Conservation (phyloP, 176 grass and related monocot genomes). For the Neostapfia colusana region DNA sequence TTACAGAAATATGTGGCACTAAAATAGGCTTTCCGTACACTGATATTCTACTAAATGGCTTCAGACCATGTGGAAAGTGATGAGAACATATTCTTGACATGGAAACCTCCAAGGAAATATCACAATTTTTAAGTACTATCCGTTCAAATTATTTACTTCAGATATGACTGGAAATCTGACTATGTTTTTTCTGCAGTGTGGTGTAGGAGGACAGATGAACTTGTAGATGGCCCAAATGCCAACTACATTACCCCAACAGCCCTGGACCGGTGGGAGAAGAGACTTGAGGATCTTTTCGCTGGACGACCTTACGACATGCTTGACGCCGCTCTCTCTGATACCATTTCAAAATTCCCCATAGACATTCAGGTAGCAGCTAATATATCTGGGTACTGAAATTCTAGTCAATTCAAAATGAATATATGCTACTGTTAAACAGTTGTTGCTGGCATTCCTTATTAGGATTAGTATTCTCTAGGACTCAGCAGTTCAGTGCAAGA, state of each 20-base stretch:
- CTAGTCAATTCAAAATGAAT: not conserved
- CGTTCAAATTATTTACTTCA: constrained; percentile 15
- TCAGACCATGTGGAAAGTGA: constrained; percentile 11
- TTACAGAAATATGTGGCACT: not conserved
- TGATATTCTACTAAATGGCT: constrained; percentile 12
- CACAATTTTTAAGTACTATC: not conserved
- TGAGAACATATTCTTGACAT: constrained; percentile 30
- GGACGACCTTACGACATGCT: constrained; percentile 94
- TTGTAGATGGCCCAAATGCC: constrained; percentile 89
- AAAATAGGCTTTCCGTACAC: not conserved
- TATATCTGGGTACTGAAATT: not conserved
- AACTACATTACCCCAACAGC: constrained; percentile 89
- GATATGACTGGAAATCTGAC: constrained; percentile 15
- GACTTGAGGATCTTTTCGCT: constrained; percentile 80
- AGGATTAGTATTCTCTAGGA: not conserved
- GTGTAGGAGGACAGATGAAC: constrained; percentile 97
- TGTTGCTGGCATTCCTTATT: not conserved
- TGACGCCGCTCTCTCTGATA: constrained; percentile 87
- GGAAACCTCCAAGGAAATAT: not conserved
- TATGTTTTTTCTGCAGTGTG: constrained; percentile 55
- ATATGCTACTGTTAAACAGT: not conserved
- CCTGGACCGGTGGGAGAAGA: constrained; percentile 77
- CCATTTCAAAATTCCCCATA: constrained; percentile 70
- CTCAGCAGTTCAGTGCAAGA: constrained; percentile 18
- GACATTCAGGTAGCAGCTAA: constrained; percentile 70